A percentile compares a stretch with the other conserved stretches of the same genome.
Conservation (phyloP, 2,329 filamentous ascomycete genomes). For the Colletotrichum euphorbiae region DNA sequence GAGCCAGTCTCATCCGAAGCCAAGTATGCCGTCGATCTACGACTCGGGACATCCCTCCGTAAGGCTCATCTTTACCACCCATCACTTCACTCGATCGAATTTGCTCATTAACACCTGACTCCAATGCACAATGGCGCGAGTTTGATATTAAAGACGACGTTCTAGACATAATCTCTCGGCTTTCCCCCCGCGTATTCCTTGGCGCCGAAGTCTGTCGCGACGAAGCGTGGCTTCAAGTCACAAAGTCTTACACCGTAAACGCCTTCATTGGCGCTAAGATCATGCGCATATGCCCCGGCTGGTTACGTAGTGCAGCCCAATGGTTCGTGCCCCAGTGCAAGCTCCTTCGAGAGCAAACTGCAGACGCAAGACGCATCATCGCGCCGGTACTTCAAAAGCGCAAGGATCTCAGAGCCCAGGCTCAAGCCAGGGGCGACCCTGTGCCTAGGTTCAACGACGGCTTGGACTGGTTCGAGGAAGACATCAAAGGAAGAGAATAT, state of each 20-base stretch:
- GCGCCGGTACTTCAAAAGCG: conserved; percentile 47
- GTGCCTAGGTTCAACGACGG: conserved; percentile 48
- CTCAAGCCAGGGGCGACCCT: conserved; percentile 13
- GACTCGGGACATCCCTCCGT: conserved; percentile 22
- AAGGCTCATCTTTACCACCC: not conserved
- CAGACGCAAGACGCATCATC: conserved; percentile 51
- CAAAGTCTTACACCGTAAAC: conserved; percentile 46
- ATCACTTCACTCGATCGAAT: not conserved
- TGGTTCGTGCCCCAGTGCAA: conserved; percentile 24
- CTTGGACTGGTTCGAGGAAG: conserved; percentile 56
- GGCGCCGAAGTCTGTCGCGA: conserved; percentile 58
- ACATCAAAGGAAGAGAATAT: conserved; percentile 68
- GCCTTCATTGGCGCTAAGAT: conserved; percentile 18
- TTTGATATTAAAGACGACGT: conserved; percentile 14
- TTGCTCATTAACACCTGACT: not conserved
- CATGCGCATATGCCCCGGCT: conserved; percentile 9
- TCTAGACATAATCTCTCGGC: conserved; percentile 55
- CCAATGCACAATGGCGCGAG: conserved; percentile 33
- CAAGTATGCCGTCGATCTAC: conserved; percentile 11
- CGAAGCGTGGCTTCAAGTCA: conserved; percentile 58
- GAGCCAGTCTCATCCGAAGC: conserved; percentile 34
- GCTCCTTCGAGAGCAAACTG: conserved; percentile 50
- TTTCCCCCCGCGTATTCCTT: conserved; percentile 63
- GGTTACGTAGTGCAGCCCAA: not conserved
- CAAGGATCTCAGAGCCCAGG: conserved; percentile 43